Conservation (phyloP, 2,329 filamentous ascomycete species). For the Xylaria sp. region DNA sequence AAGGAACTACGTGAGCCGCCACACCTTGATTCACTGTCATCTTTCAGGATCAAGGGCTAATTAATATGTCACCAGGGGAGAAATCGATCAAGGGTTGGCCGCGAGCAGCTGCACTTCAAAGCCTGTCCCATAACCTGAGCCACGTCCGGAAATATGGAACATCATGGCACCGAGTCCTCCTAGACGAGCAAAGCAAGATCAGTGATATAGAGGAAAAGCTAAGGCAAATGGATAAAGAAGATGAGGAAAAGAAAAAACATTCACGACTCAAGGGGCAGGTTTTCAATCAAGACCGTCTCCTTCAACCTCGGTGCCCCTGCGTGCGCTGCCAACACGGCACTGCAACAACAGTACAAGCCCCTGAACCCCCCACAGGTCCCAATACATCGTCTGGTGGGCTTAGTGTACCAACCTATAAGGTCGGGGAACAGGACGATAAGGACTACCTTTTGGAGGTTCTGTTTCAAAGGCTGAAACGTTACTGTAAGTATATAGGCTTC, state of each 20-base stretch:
- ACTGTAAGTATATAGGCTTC: too few species aligned
- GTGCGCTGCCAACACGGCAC: too few species aligned
- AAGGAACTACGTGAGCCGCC: too few species aligned
- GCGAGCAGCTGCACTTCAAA: constrained; percentile 3
- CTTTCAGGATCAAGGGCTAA: neutral
- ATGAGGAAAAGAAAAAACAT: neutral
- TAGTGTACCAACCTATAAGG: too few species aligned
- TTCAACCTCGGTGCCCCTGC: too few species aligned
- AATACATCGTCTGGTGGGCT: too few species aligned
- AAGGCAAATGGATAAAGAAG: constrained; percentile 1
- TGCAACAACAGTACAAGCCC: too few species aligned
- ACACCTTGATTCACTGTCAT: neutral
- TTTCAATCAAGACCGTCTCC: neutral
- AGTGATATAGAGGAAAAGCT: neutral
- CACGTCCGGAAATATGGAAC: constrained; percentile 3
- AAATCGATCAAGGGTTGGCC: too few species aligned
- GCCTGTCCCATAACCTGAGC: constrained; percentile 1
- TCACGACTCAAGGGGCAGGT: neutral
- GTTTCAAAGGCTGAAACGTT: too few species aligned
- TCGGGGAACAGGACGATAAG: neutral
- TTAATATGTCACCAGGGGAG: neutral
- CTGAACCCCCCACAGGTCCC: too few species aligned
- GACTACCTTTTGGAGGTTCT: too few species aligned
- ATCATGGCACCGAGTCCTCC: constrained; percentile 1
- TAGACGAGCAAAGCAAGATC: constrained; percentile 6